Evolutionary conservation across 1,284 basidiomycete species (phyloP), one percentile per base, ranked within the genome.

Genomic region (Trametes hirsuta): DNA sequence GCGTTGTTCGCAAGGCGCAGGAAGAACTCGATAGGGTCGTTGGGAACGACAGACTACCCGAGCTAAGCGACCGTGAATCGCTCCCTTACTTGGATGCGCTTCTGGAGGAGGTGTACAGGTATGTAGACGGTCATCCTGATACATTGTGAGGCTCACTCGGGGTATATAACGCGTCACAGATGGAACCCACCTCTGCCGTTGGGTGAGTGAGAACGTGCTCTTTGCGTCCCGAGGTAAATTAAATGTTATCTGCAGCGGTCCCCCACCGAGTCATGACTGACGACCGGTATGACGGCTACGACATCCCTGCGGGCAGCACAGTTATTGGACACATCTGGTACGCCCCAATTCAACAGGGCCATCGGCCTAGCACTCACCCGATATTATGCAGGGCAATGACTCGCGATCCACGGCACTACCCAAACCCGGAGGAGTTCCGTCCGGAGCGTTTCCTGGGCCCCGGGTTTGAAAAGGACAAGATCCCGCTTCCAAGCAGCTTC

Each of bases 81-180:
- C 36, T 68, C 34, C 66, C 64, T 15, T 69, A 85, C 71, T 72
- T 83, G 39, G 75, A 80, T 46, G 78, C 75, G 54, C 67, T 83
- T 4, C 52, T 83, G 25, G 81, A 81, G 60, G 82, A 84, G 69
- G 71, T 79, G 6, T 73, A 80, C 54, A 75, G 83, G 79, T 82
- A 21, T 21, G 59, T 46, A 22, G 1, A n/a, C 12, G 39, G 44
- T 6, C 6, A n/a, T 53, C 8, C 21, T 6, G 8, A 45, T 15
- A 2, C 14, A 18, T 6, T 2, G 34, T 34, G n/a, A 52, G 30
- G 30, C 50, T 12, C 2, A 4, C 22, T 4, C 2, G 4, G 18
- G 18, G 18, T 18, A 18, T 18, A 18, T 18, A n/a, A 10, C n/a
- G 10, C 5, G 42, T 44, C 34, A 5, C 15, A 57, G 66, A 1